Evolutionary conservation across 2,329 filamentous ascomycete species (phyloP).

Genomic region (Colletotrichum phormii): DNA sequence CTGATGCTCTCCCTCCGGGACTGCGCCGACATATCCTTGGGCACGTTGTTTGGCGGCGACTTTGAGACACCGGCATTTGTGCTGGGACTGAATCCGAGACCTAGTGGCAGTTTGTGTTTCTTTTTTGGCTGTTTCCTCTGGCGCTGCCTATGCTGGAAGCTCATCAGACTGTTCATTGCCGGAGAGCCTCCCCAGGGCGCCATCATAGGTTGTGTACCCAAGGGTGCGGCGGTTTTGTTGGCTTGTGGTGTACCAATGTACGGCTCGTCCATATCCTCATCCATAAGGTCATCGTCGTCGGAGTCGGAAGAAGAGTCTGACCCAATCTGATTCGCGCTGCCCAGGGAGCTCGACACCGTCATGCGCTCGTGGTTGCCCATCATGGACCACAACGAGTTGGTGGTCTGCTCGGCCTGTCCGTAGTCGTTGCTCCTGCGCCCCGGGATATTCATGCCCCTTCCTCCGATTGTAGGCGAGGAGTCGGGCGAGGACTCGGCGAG

Average conservation of each 20-base stretch:
- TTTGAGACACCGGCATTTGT: conserved; percentile 65
- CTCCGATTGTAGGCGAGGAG: conserved; percentile 86
- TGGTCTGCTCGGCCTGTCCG: conserved; percentile 70
- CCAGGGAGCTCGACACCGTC: conserved; percentile 80
- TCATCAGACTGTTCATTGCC: conserved; percentile 81
- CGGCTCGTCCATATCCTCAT: conserved; percentile 81
- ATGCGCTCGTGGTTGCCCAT: conserved; percentile 77
- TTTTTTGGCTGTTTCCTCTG: conserved; percentile 75
- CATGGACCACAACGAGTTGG: conserved; percentile 78
- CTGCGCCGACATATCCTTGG: conserved; percentile 52
- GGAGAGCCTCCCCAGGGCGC: conserved; percentile 77
- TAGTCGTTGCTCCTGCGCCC: conserved; percentile 62
- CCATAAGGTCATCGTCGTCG: conserved; percentile 77
- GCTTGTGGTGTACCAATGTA: conserved; percentile 88
- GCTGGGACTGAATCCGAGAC: conserved; percentile 62
- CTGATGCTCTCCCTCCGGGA: conserved; percentile 89
- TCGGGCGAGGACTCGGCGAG: conserved; percentile 91
- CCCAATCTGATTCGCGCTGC: conserved; percentile 78
- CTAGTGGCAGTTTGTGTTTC: conserved; percentile 60
- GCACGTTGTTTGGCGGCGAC: conserved; percentile 74
- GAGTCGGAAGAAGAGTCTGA: conserved; percentile 83
- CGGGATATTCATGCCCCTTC: conserved; percentile 73
- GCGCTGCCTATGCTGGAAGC: conserved; percentile 83
- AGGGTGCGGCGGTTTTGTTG: conserved; percentile 65
- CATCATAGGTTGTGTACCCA: conserved; percentile 58